phyloP scores from a whole-genome alignment of 345 rosid genomes.

The Hibiscus syriacus region DNA sequence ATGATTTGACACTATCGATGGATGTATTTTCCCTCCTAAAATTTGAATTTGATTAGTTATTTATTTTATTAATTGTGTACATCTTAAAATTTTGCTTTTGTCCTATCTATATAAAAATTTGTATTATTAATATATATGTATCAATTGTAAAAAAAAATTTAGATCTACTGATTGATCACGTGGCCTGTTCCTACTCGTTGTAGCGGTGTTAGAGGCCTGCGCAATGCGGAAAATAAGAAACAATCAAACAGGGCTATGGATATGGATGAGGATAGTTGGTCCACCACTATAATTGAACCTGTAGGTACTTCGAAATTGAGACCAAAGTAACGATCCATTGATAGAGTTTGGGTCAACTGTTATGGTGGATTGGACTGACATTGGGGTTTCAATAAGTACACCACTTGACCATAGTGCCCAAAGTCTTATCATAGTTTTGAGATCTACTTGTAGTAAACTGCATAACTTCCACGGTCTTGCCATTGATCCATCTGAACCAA shows the following conservation, averaged over 20 bases:
- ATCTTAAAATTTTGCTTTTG: too few species aligned
- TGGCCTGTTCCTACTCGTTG: conserved; percentile 34
- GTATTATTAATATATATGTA: too few species aligned
- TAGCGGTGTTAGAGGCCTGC: conserved; percentile 7
- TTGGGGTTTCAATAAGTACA: conserved; percentile 22
- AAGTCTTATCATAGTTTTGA: conserved; percentile 27
- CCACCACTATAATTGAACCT: conserved; percentile 16
- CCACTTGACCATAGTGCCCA: conserved; percentile 30
- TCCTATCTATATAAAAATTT: too few species aligned
- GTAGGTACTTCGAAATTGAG: conserved; percentile 35
- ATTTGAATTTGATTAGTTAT: too few species aligned
- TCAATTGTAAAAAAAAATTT: too few species aligned
- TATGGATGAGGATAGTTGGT: conserved; percentile 8
- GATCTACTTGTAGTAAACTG: conserved; percentile 36
- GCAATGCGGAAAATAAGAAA: conserved; percentile 17
- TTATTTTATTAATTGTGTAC: too few species aligned
- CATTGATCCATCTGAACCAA: conserved; percentile 18
- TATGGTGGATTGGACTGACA: conserved; percentile 24
- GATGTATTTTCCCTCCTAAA: too few species aligned
- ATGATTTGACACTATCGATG: not conserved
- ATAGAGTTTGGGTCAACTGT: conserved; percentile 34
- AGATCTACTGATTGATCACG: too few species aligned
- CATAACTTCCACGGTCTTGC: conserved; percentile 38
- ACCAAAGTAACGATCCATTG: conserved; percentile 36
- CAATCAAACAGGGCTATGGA: conserved; percentile 22